phyloP scores from a whole-genome alignment of 1,284 basidiomycete genomes.

The Melampsora medusae region DNA sequence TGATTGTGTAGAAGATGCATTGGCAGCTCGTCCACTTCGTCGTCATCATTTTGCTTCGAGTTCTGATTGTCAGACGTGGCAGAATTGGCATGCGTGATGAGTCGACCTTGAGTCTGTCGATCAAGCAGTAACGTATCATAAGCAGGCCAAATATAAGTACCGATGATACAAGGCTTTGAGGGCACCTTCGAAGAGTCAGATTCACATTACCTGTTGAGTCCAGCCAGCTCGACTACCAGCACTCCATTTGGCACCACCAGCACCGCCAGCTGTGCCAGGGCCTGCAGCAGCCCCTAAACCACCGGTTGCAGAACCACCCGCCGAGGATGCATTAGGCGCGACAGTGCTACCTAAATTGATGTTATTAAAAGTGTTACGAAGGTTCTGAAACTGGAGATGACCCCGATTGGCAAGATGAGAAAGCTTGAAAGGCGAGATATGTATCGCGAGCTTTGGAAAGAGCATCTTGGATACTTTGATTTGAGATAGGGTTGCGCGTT shows the following conservation, averaged over 20 bases:
- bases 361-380: slow-evolving; percentile 36
- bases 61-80: slow-evolving; percentile 23
- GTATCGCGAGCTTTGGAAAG: slow-evolving; percentile 32
- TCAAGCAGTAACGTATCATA: not conserved
- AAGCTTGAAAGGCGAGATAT: slow-evolving; percentile 44
- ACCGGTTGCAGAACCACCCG: slow-evolving; percentile 12
- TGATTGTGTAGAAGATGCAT: slow-evolving; percentile 2
- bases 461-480: slow-evolving; percentile 14
- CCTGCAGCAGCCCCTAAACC: slow-evolving; percentile 13
- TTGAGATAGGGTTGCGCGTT: too few species aligned
- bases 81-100: slow-evolving; percentile 32
- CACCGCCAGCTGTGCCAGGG: slow-evolving; percentile 26
- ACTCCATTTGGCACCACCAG: slow-evolving; percentile 37
- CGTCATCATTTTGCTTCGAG: slow-evolving; percentile 27
- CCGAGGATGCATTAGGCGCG: slow-evolving; percentile 18
- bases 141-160: not conserved
- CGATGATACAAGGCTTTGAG: not conserved
- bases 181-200: not conserved
- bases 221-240: slow-evolving; percentile 37
- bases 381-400: slow-evolving; percentile 30
- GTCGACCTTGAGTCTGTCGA: slow-evolving; percentile 20
- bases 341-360: slow-evolving; percentile 35
- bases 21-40: slow-evolving; percentile 25
- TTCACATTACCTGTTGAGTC: slow-evolving; percentile 39
- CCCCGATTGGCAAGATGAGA: slow-evolving; percentile 42